Evolutionary conservation across 2,329 filamentous ascomycete genomes (phyloP), one percentile per base, ranked within the genome.

Genomic region (Ophiostoma novo-ulmi): DNA sequence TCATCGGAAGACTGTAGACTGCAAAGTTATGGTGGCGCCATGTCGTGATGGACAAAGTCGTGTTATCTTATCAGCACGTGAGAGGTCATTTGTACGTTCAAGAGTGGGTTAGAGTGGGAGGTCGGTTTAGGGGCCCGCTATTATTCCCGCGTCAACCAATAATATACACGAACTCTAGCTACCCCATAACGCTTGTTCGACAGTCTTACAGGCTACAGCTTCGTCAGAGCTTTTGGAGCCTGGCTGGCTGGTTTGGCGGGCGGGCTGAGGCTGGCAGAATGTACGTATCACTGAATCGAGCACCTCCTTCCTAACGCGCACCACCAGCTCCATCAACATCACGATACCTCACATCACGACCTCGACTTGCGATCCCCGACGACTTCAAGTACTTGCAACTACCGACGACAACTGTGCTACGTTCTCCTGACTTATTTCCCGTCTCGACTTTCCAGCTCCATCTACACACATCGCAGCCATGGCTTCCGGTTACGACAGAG

Each of bases 401-500:
- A 31, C 65, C 36, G 20, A 65, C 36, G 17, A 7, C 14, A 6
- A 41, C 8, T 38, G 66, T 55, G 31, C 13, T 20, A 11, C 41
- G 14, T 35, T 0, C 39, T 20, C 22, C 41, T 68, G 22, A 39
- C 66, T 36, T 48, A 6, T 26, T 35, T 55, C 31, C 41, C 13
- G 4, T 39, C 63, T 20, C 20, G 36, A 39, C 63, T 13, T 39
- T 20, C 63, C 22, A 39, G 36, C 35, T 26, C 63, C 63, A 22
- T n/a, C n/a, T 7, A 58, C 44, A 55, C 44, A 58, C 67, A 69
- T 67, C 36, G 55, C 69, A 73, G 48, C 67, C 73, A 89, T 96
- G 92, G 91, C 93, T 81, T 97, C 94, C 78, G 94, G 94, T 83
- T 99, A 99, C 85, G 95, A 99, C 85, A 92, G 95, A 91, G 95